A percentile compares a stretch with the other conserved stretches of the same genome.
Conservation (phyloP, 352 stramenopile genomes). For the Phytophthora pisi region DNA sequence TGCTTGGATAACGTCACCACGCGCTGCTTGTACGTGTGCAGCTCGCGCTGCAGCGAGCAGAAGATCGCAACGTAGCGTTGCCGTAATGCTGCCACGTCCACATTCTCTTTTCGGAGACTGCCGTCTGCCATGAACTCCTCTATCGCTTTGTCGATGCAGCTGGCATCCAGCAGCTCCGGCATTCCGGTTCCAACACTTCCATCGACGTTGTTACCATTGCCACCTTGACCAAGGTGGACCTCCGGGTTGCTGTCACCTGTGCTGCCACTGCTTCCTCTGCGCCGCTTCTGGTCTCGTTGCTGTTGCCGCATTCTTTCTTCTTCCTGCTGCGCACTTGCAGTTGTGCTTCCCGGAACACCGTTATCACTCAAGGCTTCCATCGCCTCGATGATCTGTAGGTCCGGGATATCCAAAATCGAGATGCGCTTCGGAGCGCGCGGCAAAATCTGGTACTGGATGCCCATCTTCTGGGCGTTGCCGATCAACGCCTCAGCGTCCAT, state of each 20-base stretch:
- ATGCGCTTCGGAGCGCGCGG: slow-evolving; percentile 59
- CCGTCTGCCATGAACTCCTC: slow-evolving; percentile 43
- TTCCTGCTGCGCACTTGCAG: slow-evolving; percentile 11
- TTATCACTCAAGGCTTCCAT: slow-evolving; percentile 35
- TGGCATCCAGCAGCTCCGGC: slow-evolving; percentile 33
- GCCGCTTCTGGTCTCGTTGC: slow-evolving; percentile 30
- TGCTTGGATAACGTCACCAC: slow-evolving; percentile 50
- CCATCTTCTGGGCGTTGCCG: slow-evolving; percentile 74
- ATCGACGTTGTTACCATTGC: slow-evolving; percentile 30
- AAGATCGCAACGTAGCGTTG: slow-evolving; percentile 74
- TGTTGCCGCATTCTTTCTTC: slow-evolving; percentile 28
- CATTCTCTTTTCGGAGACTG: slow-evolving; percentile 18
- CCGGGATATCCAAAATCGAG: slow-evolving; percentile 69
- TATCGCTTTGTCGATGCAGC: slow-evolving; percentile 61
- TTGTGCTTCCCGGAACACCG: slow-evolving; percentile 8
- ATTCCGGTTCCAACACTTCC: slow-evolving; percentile 27
- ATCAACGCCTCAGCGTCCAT: slow-evolving; percentile 76
- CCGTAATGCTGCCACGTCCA: slow-evolving; percentile 46
- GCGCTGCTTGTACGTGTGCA: slow-evolving; percentile 66
- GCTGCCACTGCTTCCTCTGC: slow-evolving; percentile 26
- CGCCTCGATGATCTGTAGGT: slow-evolving; percentile 71
- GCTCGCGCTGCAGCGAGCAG: slow-evolving; percentile 61
- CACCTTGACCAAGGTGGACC: slow-evolving; percentile 11
- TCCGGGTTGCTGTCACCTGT: slow-evolving; percentile 25
- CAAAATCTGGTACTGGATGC: slow-evolving; percentile 64